Percentiles rank a stretch among this genome's conserved stretches.
phyloP scores from a whole-genome alignment of 1,284 basidiomycete species.

The Coriolopsis trogii region DNA sequence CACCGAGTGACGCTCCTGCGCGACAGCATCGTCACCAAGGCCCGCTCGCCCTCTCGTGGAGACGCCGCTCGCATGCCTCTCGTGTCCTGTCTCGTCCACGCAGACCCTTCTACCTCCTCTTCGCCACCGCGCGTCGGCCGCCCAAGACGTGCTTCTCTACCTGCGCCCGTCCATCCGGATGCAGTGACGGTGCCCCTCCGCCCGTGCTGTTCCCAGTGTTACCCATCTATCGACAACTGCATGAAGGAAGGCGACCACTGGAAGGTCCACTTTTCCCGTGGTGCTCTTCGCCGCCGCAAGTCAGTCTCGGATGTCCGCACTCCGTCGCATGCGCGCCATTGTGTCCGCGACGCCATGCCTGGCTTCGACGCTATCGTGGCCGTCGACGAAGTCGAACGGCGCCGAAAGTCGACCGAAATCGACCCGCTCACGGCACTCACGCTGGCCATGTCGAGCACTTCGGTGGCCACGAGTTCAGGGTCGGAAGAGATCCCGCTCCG shows the following conservation, averaged over 20 bases:
- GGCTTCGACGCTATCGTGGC: slow-evolving; percentile 42
- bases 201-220: slow-evolving; percentile 60
- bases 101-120: slow-evolving; percentile 4
- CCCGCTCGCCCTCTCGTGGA: slow-evolving; percentile 28
- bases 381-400: slow-evolving; percentile 65
- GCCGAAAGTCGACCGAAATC: slow-evolving; percentile 39
- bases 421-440: slow-evolving; percentile 18
- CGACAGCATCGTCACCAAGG: slow-evolving; percentile 25
- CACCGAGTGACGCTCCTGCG: slow-evolving; percentile 5
- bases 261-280: slow-evolving; percentile 62
- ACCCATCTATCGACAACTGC: slow-evolving; percentile 49
- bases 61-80: slow-evolving; percentile 27
- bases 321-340: slow-evolving; percentile 19
- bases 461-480: not conserved
- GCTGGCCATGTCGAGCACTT: slow-evolving; percentile 1
- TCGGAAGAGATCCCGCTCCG: slow-evolving; percentile 16
- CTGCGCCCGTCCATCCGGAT: slow-evolving; percentile 29
- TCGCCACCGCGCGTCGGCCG: slow-evolving; percentile 6
- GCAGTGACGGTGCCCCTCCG: slow-evolving; percentile 55
- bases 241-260: slow-evolving; percentile 51
- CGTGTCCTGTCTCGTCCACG: slow-evolving; percentile 32
- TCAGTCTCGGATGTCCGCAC: slow-evolving; percentile 40
- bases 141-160: slow-evolving; percentile 27
- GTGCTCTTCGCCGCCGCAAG: slow-evolving; percentile 59
- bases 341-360: slow-evolving; percentile 27